Evolutionary conservation across 192 early-diverging fungal genomes (phyloP).

Genomic region (Lobosporangium transversale): DNA sequence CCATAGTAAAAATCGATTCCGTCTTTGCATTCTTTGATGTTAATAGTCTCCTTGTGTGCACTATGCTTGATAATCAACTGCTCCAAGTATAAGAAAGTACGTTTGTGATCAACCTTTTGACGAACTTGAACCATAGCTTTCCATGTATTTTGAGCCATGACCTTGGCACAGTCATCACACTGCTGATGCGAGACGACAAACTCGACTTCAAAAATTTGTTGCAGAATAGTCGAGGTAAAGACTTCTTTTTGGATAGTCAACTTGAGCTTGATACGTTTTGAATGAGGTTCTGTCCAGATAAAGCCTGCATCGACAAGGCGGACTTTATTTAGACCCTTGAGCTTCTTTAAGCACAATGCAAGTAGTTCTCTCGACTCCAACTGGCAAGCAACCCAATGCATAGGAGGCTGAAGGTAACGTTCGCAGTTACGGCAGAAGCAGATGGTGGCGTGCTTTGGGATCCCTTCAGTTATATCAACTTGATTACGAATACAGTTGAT

Average conservation of each 20-base stretch:
- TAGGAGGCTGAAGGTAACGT: conserved; percentile 96
- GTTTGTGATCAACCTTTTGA: conserved; percentile 98
- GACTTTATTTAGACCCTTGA: conserved; percentile 91
- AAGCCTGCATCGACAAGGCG: conserved; percentile 97
- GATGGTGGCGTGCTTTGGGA: conserved; percentile 93
- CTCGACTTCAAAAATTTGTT: conserved; percentile 97
- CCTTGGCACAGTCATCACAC: conserved; percentile 94
- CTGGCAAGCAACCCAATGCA: conserved; percentile 86
- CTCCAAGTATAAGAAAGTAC: conserved; percentile 98
- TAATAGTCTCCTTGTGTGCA: conserved; percentile 96
- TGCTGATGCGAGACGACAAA: conserved; percentile 92
- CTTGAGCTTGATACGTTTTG: conserved; percentile 94
- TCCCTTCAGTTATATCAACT: conserved; percentile 98
- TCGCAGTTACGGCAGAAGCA: conserved; percentile 98
- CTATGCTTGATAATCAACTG: conserved; percentile 98
- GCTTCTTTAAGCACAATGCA: conserved; percentile 91
- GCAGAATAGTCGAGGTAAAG: conserved; percentile 92
- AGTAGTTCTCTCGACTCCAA: conserved; percentile 93
- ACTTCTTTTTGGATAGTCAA: conserved; percentile 99
- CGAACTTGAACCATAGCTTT: conserved; percentile 97
- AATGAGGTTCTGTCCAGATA: conserved; percentile 95
- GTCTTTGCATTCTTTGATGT: conserved; percentile 96
- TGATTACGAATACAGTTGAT: conserved; percentile 96
- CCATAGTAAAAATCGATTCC: conserved; percentile 98
- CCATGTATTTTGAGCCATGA: conserved; percentile 98